Conservation (phyloP, 1,284 basidiomycete genomes). For the Cutaneotrichosporon arboriforme region DNA sequence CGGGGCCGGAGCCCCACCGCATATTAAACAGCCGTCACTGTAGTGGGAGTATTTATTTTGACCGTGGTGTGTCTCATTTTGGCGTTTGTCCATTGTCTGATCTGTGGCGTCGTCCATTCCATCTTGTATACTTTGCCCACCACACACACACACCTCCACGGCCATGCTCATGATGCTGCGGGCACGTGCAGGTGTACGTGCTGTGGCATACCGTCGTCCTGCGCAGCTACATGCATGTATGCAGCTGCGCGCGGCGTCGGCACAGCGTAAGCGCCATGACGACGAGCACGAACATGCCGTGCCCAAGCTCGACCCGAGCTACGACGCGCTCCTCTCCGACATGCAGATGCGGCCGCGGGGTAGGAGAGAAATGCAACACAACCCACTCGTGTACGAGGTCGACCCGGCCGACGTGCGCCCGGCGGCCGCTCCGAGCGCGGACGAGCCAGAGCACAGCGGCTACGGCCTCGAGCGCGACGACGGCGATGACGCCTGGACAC, state of each 20-base stretch:
- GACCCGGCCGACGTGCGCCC: neutral
- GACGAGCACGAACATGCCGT: neutral
- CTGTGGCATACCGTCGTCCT: neutral
- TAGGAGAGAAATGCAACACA: neutral
- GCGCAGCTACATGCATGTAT: neutral
- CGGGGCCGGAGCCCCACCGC: too few relatives aligned
- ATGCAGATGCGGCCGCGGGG: neutral
- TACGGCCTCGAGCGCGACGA: neutral
- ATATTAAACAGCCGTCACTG: too few relatives aligned
- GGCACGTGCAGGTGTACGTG: neutral
- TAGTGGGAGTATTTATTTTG: neutral
- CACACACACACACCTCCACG: neutral
- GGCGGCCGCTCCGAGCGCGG: neutral
- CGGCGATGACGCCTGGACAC: too few relatives aligned
- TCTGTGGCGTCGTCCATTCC: neutral
- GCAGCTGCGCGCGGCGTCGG: neutral
- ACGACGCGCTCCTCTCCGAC: constrained; percentile 5
- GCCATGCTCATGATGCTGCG: neutral
- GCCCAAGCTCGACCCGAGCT: constrained; percentile 10
- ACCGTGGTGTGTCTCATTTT: neutral
- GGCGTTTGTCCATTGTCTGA: neutral
- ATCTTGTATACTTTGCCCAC: neutral
- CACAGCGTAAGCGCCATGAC: neutral
- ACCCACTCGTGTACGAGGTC: neutral
- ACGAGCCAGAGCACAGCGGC: neutral